Percentiles rank a stretch among this genome's conserved stretches.
Conservation (phyloP, 208 protist species). For the Leishmania lainsoni region DNA sequence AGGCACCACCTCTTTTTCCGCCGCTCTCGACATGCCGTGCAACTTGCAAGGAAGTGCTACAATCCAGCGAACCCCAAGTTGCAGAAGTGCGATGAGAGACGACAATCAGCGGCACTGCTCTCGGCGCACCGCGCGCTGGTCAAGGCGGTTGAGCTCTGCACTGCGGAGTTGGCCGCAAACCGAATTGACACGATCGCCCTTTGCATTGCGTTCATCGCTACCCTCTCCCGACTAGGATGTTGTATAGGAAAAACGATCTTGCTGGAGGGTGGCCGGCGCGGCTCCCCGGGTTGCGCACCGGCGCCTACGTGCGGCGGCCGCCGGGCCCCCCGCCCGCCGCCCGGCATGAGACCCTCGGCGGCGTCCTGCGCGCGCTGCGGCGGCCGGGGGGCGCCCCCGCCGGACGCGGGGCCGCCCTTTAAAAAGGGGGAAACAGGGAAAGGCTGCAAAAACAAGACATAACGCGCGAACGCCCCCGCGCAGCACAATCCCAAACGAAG, state of each 20-base stretch:
- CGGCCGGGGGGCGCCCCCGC: too few relatives aligned
- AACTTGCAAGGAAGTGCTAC: slow-evolving; percentile 28
- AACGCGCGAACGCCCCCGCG: too few relatives aligned
- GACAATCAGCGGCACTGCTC: slow-evolving; percentile 9
- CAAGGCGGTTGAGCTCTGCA: slow-evolving; percentile 42
- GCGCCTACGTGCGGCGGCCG: background rate
- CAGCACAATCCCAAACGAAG: too few relatives aligned
- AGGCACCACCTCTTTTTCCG: slow-evolving; percentile 61
- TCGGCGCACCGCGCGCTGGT: slow-evolving; percentile 18
- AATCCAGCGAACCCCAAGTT: background rate
- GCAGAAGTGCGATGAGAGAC: background rate
- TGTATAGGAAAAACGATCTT: slow-evolving; percentile 26
- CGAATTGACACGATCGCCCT: slow-evolving; percentile 64
- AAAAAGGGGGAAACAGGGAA: too few relatives aligned
- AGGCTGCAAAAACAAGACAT: too few relatives aligned
- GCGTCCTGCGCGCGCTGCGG: too few relatives aligned
- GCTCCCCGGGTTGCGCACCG: background rate
- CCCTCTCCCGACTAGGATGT: slow-evolving; percentile 51
- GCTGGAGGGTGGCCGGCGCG: background rate
- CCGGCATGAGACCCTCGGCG: too few relatives aligned
- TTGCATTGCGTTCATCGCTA: slow-evolving; percentile 36
- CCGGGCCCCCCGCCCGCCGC: background rate
- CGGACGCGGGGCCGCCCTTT: too few relatives aligned
- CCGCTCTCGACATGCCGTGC: slow-evolving; percentile 23
- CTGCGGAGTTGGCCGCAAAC: slow-evolving; percentile 50